Base-by-base conservation (phyloP, 495 filamentous ascomycete genomes). In the Bathelium albidoporum region DNA sequence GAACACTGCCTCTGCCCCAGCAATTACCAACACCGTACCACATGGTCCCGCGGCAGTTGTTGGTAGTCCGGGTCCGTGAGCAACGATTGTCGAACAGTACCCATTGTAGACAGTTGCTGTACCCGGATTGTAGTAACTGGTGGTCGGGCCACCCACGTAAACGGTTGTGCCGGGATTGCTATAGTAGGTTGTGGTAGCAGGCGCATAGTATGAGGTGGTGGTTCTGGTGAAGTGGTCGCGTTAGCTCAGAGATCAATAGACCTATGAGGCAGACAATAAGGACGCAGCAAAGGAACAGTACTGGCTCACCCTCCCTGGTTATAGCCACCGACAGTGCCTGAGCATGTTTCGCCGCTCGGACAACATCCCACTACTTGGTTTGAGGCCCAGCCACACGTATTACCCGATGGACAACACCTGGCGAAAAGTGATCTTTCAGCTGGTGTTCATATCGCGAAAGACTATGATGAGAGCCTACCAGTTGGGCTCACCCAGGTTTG, bases 351-450 rank as follows among this genome's bases (percentile, higher is more conserved):
- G 31, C 73, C 72, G n/a, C 44, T 26, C 3, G 72, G 74, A 65
- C 74, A 76, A 65, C 74, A 76, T 59, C 71, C 74, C 34, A 75
- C 70, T 31, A 69, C 16, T 32, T 68, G 64, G 32, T 53, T 62
- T 34, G 66, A 31, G 24, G 67, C 55, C 59, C 63, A 59, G 59
- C 65, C 62, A 65, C 74, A 76, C 44, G 58, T 67, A 63, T 73
- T 71, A 53, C 58, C 32, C 18, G 60, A 59, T 0, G 74, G 72
- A 64, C 74, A 76, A 65, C 74, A 76, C 72, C 72, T 74, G 61
- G 18, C 12, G 10, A 20, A 20, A 44, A 43, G 60, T 18, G 10
- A 39, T 32, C 9, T 28, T 14, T 28, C 43, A 58, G 18, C 31
- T 26, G 32, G 36, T 39, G 24, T 32, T 43, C 36, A 62, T 45